Conservation (phyloP, 192 early-diverging fungal species). For the Phlyctochytrium arcticum region DNA sequence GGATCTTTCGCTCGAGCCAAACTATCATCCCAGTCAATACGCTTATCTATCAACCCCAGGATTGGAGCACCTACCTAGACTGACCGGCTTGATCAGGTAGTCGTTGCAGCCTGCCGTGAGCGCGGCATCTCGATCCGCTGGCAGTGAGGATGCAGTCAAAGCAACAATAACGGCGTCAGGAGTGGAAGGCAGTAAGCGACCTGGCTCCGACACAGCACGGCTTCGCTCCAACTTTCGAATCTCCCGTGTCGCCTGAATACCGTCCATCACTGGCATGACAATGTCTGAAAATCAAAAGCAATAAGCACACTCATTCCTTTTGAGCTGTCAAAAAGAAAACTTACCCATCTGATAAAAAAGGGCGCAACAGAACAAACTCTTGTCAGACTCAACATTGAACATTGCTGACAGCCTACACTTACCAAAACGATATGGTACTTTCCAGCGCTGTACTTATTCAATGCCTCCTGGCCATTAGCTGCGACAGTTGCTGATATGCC, state of each 20-base stretch:
- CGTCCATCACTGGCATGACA: slow-evolving; percentile 33
- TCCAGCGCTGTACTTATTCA: slow-evolving; percentile 64
- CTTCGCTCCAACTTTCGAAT: slow-evolving; percentile 44
- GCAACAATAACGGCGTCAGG: slow-evolving; percentile 78
- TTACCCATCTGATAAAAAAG: slow-evolving; percentile 5
- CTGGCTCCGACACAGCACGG: neutral
- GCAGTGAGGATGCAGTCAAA: slow-evolving; percentile 71
- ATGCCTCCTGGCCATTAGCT: slow-evolving; percentile 75
- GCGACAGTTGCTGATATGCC: slow-evolving; percentile 47
- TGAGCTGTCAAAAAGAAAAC: neutral
- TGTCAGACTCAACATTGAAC: too few species aligned
- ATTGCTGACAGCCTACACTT: neutral
- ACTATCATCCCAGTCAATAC: too few species aligned
- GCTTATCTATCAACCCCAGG: too few species aligned
- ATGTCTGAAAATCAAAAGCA: slow-evolving; percentile 14
- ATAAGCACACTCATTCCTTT: neutral
- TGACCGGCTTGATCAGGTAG: slow-evolving; percentile 84
- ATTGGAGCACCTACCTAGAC: slow-evolving; percentile 43
- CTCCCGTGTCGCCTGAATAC: slow-evolving; percentile 18
- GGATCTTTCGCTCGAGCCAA: slow-evolving; percentile 83
- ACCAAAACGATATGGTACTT: slow-evolving; percentile 18
- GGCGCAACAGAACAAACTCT: neutral
- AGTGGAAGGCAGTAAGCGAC: neutral
- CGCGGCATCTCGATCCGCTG: slow-evolving; percentile 68
- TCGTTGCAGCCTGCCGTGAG: slow-evolving; percentile 85